A percentile compares a stretch with the other conserved stretches of the same genome.
Conservation (phyloP, 257 asterid genomes). For the Fraxinus quadrangulata region DNA sequence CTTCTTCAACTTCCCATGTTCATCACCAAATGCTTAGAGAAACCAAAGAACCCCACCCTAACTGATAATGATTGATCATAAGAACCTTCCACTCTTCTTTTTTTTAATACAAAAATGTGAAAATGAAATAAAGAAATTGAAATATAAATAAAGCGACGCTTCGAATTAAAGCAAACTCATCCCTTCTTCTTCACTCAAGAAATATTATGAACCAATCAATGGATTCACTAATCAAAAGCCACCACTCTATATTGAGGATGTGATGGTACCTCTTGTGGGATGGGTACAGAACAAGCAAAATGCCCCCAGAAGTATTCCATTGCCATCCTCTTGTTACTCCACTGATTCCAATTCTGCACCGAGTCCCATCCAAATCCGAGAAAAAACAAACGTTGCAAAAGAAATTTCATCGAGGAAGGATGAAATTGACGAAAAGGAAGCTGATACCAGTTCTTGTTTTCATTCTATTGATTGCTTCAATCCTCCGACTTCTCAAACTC, state of each 20-base stretch:
- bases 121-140: too few species aligned
- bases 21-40: constrained; percentile 23
- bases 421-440: constrained; percentile 54
- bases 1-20: neutral
- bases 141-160: constrained; percentile 36
- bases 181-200: constrained; percentile 63
- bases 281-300: constrained; percentile 36
- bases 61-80: neutral
- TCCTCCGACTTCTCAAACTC: constrained; percentile 60
- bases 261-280: constrained; percentile 24
- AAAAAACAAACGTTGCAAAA: constrained; percentile 13
- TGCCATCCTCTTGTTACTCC: constrained; percentile 37
- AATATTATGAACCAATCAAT: constrained; percentile 29
- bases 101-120: too few species aligned
- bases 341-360: constrained; percentile 39
- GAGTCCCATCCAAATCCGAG: constrained; percentile 32
- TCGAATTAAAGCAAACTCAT: constrained; percentile 51
- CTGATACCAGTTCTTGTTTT: constrained; percentile 58
- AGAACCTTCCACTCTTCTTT: neutral
- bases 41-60: too few species aligned
- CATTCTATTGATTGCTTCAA: constrained; percentile 54
- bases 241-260: constrained; percentile 22
- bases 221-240: constrained; percentile 3
- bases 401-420: constrained; percentile 27
- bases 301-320: constrained; percentile 58